Conservation (phyloP, 2,329 filamentous ascomycete genomes). For the Sporothrix schenckii region DNA sequence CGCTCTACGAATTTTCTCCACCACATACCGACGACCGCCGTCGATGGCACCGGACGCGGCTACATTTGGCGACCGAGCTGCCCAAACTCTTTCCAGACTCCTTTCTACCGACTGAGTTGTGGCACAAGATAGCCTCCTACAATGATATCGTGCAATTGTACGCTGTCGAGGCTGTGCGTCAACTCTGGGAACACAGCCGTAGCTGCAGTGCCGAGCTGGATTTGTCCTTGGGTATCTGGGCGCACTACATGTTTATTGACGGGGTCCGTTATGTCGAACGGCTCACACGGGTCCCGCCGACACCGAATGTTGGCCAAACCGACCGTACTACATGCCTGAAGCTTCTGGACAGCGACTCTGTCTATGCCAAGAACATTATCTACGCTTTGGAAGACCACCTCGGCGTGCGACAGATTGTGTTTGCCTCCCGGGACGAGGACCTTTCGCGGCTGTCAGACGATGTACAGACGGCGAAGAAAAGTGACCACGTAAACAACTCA, state of each 20-base stretch:
- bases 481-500: background rate
- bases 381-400: slow-evolving; percentile 23
- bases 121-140: background rate
- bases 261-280: slow-evolving; percentile 17
- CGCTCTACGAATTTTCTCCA: background rate
- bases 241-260: slow-evolving; percentile 18
- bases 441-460: background rate
- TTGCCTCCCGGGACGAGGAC: background rate
- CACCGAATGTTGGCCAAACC: background rate
- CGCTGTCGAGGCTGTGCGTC: background rate
- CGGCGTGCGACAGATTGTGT: slow-evolving; percentile 20
- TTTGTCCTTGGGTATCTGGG: slow-evolving; percentile 9
- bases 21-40: background rate
- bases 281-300: slow-evolving; percentile 11
- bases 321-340: background rate
- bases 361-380: background rate
- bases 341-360: background rate
- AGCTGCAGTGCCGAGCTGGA: background rate
- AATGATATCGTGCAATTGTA: background rate
- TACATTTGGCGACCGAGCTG: background rate
- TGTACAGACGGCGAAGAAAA: background rate
- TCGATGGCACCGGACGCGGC: slow-evolving; percentile 4
- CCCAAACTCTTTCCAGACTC: slow-evolving; percentile 22
- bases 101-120: background rate
- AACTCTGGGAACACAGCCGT: slow-evolving; percentile 12